Evolutionary conservation across 2,329 filamentous ascomycete species (phyloP).

Genomic region (Colletotrichum eleusines): DNA sequence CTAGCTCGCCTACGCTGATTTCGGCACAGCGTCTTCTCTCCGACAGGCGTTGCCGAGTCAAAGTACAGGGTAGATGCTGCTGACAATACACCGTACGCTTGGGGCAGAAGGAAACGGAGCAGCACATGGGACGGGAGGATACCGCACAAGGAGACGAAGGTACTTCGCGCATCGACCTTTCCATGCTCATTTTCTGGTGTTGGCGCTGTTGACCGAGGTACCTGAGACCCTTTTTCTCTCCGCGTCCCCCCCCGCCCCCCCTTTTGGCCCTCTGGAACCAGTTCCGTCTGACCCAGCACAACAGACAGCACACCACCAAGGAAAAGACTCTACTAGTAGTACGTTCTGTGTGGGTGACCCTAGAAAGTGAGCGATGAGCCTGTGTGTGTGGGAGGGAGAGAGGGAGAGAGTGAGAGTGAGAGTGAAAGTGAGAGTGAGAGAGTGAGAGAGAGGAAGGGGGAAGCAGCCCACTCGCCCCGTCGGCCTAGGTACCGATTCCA

Average conservation of each 20-base stretch:
- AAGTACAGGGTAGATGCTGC: background rate
- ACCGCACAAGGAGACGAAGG: background rate
- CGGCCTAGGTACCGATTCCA: constrained; percentile 7
- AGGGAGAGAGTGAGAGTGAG: background rate
- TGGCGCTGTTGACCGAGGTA: constrained; percentile 15
- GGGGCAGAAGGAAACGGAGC: background rate
- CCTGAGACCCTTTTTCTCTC: constrained; percentile 15
- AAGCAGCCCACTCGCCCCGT: constrained; percentile 21
- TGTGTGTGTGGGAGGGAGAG: background rate
- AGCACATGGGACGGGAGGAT: background rate
- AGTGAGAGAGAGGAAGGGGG: background rate
- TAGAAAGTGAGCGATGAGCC: background rate
- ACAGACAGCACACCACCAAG: constrained; percentile 17
- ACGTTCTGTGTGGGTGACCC: background rate
- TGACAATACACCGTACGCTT: background rate
- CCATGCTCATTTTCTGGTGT: constrained; percentile 7
- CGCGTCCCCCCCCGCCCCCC: background rate
- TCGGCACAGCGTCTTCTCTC: background rate
- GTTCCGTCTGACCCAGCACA: constrained; percentile 27
- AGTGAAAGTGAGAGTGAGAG: no score
- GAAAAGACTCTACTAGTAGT: background rate
- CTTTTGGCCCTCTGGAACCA: constrained; percentile 5
- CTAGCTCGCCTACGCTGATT: background rate
- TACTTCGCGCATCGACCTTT: constrained; percentile 18
- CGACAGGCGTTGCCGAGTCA: background rate